Evolutionary conservation across 2,329 filamentous ascomycete genomes (phyloP).

Genomic region (Mollisia scopiformis): DNA sequence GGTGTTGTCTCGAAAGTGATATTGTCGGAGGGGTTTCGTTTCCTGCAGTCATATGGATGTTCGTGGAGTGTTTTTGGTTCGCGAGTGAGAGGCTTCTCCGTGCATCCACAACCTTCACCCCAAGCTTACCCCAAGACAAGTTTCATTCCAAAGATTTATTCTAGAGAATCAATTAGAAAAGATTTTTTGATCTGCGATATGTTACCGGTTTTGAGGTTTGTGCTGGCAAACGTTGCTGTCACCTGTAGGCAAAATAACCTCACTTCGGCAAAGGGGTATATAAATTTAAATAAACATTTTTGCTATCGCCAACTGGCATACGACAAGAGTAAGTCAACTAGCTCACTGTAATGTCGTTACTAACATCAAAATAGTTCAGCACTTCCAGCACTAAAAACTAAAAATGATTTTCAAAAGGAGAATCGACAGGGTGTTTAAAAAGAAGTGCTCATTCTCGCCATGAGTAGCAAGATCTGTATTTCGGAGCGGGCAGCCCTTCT

Average conservation of each 20-base stretch:
- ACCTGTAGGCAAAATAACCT: no score
- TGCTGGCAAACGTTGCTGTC: no score
- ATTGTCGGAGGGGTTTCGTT: neutral
- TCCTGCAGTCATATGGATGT: neutral
- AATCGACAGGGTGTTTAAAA: neutral
- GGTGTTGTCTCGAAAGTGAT: neutral
- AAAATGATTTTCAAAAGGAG: neutral
- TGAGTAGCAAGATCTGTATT: no score
- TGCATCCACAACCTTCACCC: neutral
- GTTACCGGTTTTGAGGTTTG: no score
- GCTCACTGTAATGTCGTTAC: neutral
- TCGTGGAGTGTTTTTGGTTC: neutral
- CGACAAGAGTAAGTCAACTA: neutral
- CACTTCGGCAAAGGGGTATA: neutral
- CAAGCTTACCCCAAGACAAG: no score
- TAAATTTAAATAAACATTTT: neutral
- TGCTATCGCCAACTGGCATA: neutral
- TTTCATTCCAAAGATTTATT: no score
- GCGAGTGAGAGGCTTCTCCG: neutral
- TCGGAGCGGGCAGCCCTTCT: no score
- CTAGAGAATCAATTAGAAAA: no score
- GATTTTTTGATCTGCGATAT: no score
- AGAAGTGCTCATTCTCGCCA: no score
- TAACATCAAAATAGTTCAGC: neutral
- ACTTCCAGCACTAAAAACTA: no score